phyloP scores from a whole-genome alignment of 2,329 filamentous ascomycete species.

The Alternaria triticina region DNA sequence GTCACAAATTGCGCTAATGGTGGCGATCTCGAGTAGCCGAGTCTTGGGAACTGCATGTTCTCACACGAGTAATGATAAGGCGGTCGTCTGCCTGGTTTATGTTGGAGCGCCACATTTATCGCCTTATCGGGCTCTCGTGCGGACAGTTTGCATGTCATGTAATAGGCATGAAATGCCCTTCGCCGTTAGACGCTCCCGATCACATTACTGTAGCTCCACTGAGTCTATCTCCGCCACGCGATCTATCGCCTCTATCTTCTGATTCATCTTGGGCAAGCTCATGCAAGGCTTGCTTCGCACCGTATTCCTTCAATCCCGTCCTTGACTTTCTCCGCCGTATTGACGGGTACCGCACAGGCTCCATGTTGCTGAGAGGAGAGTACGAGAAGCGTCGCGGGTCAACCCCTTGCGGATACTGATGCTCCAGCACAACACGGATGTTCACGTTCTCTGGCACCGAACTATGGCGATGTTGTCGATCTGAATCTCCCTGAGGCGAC shows the following conservation, averaged over 20 bases:
- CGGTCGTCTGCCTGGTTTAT: not conserved
- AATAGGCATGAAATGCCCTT: not conserved
- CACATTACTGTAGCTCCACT: not conserved
- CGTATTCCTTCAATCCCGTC: conserved; percentile 32
- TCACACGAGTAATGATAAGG: not conserved
- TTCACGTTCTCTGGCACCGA: conserved; percentile 37
- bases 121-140: not conserved
- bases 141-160: not conserved
- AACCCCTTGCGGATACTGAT: conserved; percentile 19
- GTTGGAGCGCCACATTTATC: not conserved
- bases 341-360: conserved; percentile 25
- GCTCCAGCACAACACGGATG: conserved; percentile 37
- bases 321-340: conserved; percentile 33
- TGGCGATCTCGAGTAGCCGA: conserved; percentile 6
- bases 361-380: conserved; percentile 21
- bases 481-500: conserved; percentile 1
- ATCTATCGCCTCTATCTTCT: conserved; percentile 5
- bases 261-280: conserved; percentile 23
- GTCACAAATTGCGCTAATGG: not conserved
- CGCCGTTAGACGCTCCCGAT: not conserved
- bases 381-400: conserved; percentile 29
- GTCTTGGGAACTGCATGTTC: conserved; percentile 15
- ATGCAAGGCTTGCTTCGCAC: conserved; percentile 31
- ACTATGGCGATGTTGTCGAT: conserved; percentile 17
- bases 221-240: not conserved